phyloP scores from a whole-genome alignment of 805 yeast species.

The Metschnikowia matae region DNA sequence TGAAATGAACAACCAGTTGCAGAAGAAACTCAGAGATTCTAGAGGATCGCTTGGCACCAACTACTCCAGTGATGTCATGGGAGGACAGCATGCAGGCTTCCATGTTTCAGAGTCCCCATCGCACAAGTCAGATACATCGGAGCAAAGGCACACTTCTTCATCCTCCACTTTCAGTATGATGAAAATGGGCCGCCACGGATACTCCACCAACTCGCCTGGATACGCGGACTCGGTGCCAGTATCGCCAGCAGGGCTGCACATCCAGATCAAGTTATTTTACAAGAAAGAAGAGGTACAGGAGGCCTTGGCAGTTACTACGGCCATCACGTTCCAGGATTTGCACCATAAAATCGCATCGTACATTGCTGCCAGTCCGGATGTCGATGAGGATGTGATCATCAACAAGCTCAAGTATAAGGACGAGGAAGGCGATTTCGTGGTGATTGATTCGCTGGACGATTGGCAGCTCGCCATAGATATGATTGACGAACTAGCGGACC shows the following conservation, averaged over 20 bases:
- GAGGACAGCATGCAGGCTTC: background rate
- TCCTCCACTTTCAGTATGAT: conserved; percentile 43
- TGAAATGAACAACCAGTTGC: conserved; percentile 39
- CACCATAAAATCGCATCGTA: conserved; percentile 57
- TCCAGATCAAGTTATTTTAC: conserved; percentile 30
- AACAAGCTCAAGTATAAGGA: conserved; percentile 75
- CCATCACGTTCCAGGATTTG: conserved; percentile 45
- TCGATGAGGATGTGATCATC: conserved; percentile 50
- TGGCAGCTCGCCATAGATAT: conserved; percentile 78
- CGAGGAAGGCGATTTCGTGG: conserved; percentile 93
- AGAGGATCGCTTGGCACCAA: conserved; percentile 25
- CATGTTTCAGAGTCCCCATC: conserved; percentile 2
- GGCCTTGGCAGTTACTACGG: conserved; percentile 24
- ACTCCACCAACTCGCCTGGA: conserved; percentile 15
- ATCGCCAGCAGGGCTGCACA: conserved; percentile 9
- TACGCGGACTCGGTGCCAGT: conserved; percentile 8
- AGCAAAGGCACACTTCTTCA: conserved; percentile 40
- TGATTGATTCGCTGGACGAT: conserved; percentile 81
- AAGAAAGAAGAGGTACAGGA: conserved; percentile 29
- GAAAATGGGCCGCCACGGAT: conserved; percentile 26
- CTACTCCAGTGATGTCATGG: conserved; percentile 23
- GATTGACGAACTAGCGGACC: conserved; percentile 32
- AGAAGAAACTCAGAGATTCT: conserved; percentile 34
- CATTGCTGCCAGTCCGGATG: conserved; percentile 46
- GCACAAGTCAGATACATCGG: conserved; percentile 24